A percentile compares a stretch with the other conserved stretches of the same genome.
Evolutionary conservation across 2,329 filamentous ascomycete species (phyloP).

Genomic region (Stachybotrys chlorohalonatus): DNA sequence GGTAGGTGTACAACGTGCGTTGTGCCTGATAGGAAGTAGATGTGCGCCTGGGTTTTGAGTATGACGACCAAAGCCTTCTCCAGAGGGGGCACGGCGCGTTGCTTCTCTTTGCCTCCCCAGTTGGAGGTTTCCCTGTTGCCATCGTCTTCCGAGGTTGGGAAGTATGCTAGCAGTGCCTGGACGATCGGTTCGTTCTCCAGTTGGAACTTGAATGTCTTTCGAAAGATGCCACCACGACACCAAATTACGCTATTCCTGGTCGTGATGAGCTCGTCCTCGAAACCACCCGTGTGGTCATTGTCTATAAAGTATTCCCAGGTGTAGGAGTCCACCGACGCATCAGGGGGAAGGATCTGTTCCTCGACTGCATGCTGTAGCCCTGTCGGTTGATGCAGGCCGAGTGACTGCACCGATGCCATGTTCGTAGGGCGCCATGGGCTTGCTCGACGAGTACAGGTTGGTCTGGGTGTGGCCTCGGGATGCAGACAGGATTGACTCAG

Average conservation of each 20-base stretch:
- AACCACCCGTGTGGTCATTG: slow-evolving; percentile 26
- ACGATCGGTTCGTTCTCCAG: slow-evolving; percentile 77
- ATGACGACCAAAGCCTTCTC: slow-evolving; percentile 78
- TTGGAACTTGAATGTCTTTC: slow-evolving; percentile 78
- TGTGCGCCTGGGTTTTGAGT: slow-evolving; percentile 83
- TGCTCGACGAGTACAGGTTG: not conserved
- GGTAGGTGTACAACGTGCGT: slow-evolving; percentile 88
- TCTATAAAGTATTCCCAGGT: slow-evolving; percentile 59
- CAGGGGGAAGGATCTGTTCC: slow-evolving; percentile 64
- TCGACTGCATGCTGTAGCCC: slow-evolving; percentile 75
- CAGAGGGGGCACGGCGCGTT: slow-evolving; percentile 18
- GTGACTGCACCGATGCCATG: slow-evolving; percentile 87
- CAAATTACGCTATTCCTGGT: slow-evolving; percentile 74
- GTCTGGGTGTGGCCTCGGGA: no score
- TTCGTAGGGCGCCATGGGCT: slow-evolving; percentile 23
- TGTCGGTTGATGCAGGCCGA: slow-evolving; percentile 83
- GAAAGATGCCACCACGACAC: slow-evolving; percentile 78
- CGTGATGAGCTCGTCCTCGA: slow-evolving; percentile 72
- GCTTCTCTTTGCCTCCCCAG: slow-evolving; percentile 5
- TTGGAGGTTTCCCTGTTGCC: slow-evolving; percentile 5
- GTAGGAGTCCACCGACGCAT: slow-evolving; percentile 60
- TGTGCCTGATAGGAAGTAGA: slow-evolving; percentile 82
- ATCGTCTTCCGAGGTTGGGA: slow-evolving; percentile 47
- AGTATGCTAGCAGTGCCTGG: slow-evolving; percentile 81
- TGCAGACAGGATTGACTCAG: not conserved